Conservation (phyloP, 2,329 filamentous ascomycete genomes). For the Cercospora janseana region DNA sequence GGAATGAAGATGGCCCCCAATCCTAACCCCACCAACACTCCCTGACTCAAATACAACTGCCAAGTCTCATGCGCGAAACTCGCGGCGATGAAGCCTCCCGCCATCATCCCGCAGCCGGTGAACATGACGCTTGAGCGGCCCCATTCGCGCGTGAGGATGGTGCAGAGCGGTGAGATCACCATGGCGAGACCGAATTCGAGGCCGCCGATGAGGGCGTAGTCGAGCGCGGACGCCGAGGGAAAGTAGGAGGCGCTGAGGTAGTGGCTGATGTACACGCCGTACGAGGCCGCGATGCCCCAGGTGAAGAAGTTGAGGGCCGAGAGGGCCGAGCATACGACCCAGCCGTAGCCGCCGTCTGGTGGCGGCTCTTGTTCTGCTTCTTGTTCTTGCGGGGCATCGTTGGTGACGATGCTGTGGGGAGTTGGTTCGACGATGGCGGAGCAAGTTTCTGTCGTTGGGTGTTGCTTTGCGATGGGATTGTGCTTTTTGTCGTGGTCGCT, state of each 20-base stretch:
- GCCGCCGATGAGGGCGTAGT: slow-evolving; percentile 45
- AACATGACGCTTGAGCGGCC: slow-evolving; percentile 36
- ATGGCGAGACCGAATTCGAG: slow-evolving; percentile 41
- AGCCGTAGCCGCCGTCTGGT: slow-evolving; percentile 42
- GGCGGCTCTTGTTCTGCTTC: slow-evolving; percentile 15
- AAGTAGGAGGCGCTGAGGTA: slow-evolving; percentile 42
- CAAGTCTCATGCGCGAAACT: slow-evolving; percentile 41
- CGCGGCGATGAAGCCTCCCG: slow-evolving; percentile 39
- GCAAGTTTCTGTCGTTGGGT: slow-evolving; percentile 1
- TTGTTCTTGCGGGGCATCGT: no score
- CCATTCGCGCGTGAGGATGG: slow-evolving; percentile 30
- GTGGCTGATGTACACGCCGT: slow-evolving; percentile 47
- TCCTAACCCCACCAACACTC: slow-evolving; percentile 42
- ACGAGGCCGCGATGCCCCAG: slow-evolving; percentile 38
- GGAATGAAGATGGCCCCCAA: slow-evolving; percentile 45
- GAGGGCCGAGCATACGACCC: slow-evolving; percentile 35
- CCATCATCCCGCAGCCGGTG: slow-evolving; percentile 38
- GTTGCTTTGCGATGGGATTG: background rate
- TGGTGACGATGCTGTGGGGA: background rate
- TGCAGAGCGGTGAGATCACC: slow-evolving; percentile 39
- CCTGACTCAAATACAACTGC: slow-evolving; percentile 46
- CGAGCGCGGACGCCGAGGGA: slow-evolving; percentile 37
- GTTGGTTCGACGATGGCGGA: background rate
- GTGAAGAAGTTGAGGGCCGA: slow-evolving; percentile 36
- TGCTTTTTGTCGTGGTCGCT: background rate